These are phyloP conservation scores for Acanthamoeba sp. DNA, from an alignment of 208 protist genomes.

Conservation along the genomic window DNA sequence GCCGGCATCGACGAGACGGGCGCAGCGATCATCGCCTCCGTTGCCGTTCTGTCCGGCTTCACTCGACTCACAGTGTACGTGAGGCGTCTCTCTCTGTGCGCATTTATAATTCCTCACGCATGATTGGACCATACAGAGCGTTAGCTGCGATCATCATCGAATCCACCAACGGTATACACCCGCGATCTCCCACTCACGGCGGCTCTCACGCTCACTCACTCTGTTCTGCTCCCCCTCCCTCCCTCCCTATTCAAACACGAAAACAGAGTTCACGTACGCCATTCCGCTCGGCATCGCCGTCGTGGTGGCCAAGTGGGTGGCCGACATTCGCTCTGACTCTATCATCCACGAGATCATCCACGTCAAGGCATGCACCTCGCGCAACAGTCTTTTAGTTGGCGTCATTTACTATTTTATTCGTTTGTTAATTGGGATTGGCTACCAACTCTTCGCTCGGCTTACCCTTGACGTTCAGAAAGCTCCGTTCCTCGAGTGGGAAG, in stretches of 20 bases:
- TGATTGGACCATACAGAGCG: not conserved
- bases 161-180: slow-evolving; percentile 40
- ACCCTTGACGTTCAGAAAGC: not conserved
- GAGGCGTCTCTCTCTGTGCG: not conserved
- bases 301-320: slow-evolving; percentile 52
- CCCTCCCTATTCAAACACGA: too few species aligned
- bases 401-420: too few species aligned
- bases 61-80: slow-evolving; percentile 41
- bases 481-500: slow-evolving; percentile 49
- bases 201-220: too few species aligned
- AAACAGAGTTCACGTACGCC: slow-evolving; percentile 29
- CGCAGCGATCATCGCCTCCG: slow-evolving; percentile 30
- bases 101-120: not conserved
- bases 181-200: too few species aligned
- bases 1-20: slow-evolving; percentile 13
- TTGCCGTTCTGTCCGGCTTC: slow-evolving; percentile 21
- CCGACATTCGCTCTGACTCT: slow-evolving; percentile 5
- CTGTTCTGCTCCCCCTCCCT: too few species aligned
- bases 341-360: slow-evolving; percentile 63
- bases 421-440: too few species aligned
- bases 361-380: not conserved
- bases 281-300: slow-evolving; percentile 51
- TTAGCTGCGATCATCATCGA: slow-evolving; percentile 60
- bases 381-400: too few species aligned
- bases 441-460: too few species aligned